A percentile compares a stretch with the other conserved stretches of the same genome.
phyloP scores from a whole-genome alignment of 805 yeast genomes.

The Candida gorgasii region DNA sequence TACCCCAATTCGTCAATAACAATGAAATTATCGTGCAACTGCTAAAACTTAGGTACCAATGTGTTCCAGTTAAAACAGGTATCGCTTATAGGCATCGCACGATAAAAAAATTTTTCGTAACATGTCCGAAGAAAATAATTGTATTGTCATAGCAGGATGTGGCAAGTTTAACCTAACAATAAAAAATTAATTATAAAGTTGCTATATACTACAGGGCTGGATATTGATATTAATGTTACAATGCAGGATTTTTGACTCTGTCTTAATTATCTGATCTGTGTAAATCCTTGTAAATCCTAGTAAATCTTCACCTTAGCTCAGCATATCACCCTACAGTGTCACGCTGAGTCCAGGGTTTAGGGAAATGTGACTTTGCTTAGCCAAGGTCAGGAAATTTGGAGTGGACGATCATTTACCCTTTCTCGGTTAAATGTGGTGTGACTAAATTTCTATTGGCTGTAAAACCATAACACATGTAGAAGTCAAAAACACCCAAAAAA shows the following conservation, averaged over 20 bases:
- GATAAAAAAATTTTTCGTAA: background rate
- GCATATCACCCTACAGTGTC: no score
- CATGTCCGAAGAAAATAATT: background rate
- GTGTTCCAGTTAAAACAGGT: background rate
- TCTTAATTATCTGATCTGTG: background rate
- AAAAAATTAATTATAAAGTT: background rate
- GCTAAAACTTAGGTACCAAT: background rate
- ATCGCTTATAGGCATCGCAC: constrained; percentile 6
- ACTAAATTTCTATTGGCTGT: background rate
- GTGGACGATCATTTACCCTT: no score
- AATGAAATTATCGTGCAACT: no score
- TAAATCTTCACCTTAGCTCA: background rate
- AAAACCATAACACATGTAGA: background rate
- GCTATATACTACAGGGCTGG: constrained; percentile 1
- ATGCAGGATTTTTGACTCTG: background rate
- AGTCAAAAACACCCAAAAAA: no score
- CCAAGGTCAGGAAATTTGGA: no score
- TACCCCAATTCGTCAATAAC: no score
- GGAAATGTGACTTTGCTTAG: no score
- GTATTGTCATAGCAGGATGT: background rate
- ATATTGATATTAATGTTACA: background rate
- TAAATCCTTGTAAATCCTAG: background rate
- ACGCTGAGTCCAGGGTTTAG: no score
- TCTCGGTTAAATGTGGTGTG: no score
- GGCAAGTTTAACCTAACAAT: constrained; percentile 4